Evolutionary conservation across 805 yeast genomes (phyloP).

Genomic region (Barnettozyma californica): DNA sequence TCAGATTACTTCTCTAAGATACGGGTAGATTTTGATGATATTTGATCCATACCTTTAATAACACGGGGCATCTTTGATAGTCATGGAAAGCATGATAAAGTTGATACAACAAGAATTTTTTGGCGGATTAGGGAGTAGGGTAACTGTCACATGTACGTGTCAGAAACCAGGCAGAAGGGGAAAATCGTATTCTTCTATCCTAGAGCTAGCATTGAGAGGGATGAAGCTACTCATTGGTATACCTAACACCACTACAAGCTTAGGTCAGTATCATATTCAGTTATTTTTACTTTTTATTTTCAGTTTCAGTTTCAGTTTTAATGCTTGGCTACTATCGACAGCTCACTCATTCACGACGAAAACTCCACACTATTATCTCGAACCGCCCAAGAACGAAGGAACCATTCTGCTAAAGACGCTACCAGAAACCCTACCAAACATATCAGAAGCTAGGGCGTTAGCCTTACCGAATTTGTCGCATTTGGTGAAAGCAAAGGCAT

Average conservation of each 20-base stretch:
- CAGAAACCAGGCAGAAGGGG: no score
- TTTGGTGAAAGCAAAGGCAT: slow-evolving; percentile 84
- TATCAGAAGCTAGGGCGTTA: slow-evolving; percentile 52
- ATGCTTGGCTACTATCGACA: not conserved
- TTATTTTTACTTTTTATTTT: no score
- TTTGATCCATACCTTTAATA: slow-evolving; percentile 36
- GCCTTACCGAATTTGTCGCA: slow-evolving; percentile 93
- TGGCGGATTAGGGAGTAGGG: no score
- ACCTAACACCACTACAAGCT: no score
- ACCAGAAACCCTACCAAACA: slow-evolving; percentile 50
- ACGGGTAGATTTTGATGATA: no score
- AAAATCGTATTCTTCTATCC: no score
- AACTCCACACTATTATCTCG: not conserved
- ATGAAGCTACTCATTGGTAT: no score
- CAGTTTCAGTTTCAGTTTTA: not conserved
- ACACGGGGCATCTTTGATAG: slow-evolving; percentile 42
- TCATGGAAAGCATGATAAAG: not conserved
- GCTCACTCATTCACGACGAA: not conserved
- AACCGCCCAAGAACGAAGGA: slow-evolving; percentile 19
- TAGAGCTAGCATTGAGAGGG: no score
- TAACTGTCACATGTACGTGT: no score
- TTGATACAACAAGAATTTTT: no score
- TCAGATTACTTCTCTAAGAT: not conserved
- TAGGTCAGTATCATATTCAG: no score
- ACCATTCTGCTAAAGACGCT: slow-evolving; percentile 43